Evolutionary conservation across 139 green algal species (phyloP).

Genomic region (Ettlia oleoabundans): DNA sequence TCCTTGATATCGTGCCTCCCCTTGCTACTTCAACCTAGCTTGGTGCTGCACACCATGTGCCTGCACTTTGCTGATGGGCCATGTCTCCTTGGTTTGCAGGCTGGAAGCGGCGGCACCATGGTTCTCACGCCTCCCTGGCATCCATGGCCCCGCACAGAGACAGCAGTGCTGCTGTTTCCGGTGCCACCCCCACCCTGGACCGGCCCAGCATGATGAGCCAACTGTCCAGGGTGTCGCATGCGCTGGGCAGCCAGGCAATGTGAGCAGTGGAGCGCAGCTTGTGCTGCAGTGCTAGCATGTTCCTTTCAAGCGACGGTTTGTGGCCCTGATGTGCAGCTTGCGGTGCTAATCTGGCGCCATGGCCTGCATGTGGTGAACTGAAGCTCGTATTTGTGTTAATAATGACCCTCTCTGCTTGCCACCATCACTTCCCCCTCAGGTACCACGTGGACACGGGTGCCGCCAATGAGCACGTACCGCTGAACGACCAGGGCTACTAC

Average conservation of each 20-base stretch:
- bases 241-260: neutral
- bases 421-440: neutral
- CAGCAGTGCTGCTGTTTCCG: neutral
- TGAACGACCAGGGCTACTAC: conserved; percentile 12
- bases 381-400: no score
- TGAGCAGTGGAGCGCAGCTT: no score
- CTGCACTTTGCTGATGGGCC: no score
- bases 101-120: neutral
- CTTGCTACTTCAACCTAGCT: no score
- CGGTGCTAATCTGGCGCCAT: neutral
- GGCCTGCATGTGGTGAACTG: neutral
- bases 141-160: neutral
- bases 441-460: conserved; percentile 27
- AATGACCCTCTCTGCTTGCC: neutral
- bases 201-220: neutral
- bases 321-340: neutral
- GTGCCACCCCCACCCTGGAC: neutral
- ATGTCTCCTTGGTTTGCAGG: no score
- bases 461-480: conserved; percentile 14
- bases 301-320: neutral
- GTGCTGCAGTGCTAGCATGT: no score
- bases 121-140: neutral
- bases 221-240: neutral
- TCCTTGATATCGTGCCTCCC: neutral
- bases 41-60: neutral